Conservation (phyloP, 345 rosid species). For the Corymbia maculata region DNA sequence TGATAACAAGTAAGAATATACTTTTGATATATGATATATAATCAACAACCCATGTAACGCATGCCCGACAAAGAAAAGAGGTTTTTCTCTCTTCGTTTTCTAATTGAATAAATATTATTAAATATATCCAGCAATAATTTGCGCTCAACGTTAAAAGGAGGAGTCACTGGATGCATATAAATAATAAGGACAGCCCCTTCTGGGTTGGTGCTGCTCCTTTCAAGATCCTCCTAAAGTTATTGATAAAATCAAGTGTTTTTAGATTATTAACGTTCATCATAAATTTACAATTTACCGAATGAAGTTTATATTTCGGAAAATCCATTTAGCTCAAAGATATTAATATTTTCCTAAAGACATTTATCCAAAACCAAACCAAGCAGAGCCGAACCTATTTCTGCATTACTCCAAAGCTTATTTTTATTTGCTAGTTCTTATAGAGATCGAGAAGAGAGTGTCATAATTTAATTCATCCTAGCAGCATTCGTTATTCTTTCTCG, state of each 20-base stretch:
- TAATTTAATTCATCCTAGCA: too few species aligned
- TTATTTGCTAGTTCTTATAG: too few species aligned
- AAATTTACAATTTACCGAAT: too few species aligned
- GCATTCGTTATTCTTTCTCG: too few species aligned
- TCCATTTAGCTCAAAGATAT: too few species aligned
- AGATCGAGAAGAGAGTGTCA: too few species aligned
- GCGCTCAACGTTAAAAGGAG: not conserved
- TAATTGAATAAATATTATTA: not conserved
- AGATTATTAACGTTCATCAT: not conserved
- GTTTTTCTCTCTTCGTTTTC: not conserved
- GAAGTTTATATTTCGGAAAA: too few species aligned
- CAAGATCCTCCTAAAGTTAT: not conserved
- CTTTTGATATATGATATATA: not conserved
- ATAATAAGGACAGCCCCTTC: not conserved
- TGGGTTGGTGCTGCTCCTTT: not conserved
- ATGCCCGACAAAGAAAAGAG: not conserved
- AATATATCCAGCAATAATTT: not conserved
- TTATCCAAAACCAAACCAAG: too few species aligned
- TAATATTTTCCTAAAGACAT: too few species aligned
- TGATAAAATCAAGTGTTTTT: not conserved
- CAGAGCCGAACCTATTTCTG: too few species aligned
- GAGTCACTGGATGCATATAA: not conserved
- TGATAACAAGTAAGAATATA: not conserved
- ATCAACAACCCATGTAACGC: not conserved
- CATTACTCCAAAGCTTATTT: too few species aligned